phyloP scores from a whole-genome alignment of 495 filamentous ascomycete genomes.

The Amniculicola lignicola region DNA sequence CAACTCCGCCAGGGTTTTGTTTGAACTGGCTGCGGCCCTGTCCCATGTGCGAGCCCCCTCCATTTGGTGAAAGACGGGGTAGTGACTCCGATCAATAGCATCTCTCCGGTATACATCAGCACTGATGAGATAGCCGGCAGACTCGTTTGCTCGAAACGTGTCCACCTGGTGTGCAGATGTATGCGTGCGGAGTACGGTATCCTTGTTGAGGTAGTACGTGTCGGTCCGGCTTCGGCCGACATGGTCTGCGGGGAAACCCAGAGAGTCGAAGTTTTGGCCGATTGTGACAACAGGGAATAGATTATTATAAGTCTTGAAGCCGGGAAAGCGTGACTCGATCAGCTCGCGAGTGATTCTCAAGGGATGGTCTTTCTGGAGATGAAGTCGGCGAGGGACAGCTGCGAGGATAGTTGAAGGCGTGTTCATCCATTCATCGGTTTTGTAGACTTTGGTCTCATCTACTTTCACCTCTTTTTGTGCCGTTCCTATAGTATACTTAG shows the following conservation, averaged over 20 bases:
- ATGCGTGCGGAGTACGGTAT: slow-evolving; percentile 85
- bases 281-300: slow-evolving; percentile 84
- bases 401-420: slow-evolving; percentile 70
- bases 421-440: slow-evolving; percentile 81
- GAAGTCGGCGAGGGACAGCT: slow-evolving; percentile 68
- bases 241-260: slow-evolving; percentile 87
- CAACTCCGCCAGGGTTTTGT: slow-evolving; percentile 41
- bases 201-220: slow-evolving; percentile 90
- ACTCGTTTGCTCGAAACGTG: slow-evolving; percentile 66
- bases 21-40: slow-evolving; percentile 54
- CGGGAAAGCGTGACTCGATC: slow-evolving; percentile 84
- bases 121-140: slow-evolving; percentile 79
- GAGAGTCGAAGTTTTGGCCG: slow-evolving; percentile 88
- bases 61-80: slow-evolving; percentile 98
- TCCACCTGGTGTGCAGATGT: slow-evolving; percentile 91
- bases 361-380: slow-evolving; percentile 85
- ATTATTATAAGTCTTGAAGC: slow-evolving; percentile 70
- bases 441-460: slow-evolving; percentile 62
- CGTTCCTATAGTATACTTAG: slow-evolving; percentile 19
- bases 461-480: slow-evolving; percentile 46
- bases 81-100: slow-evolving; percentile 90
- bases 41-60: slow-evolving; percentile 93
- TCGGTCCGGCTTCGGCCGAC: slow-evolving; percentile 83
- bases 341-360: slow-evolving; percentile 85
- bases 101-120: slow-evolving; percentile 97